A percentile compares a stretch with the other conserved stretches of the same genome.
These are phyloP conservation scores for Amphichorda felina DNA, from an alignment of 2,329 filamentous ascomycete genomes.

Conservation along the genomic window DNA sequence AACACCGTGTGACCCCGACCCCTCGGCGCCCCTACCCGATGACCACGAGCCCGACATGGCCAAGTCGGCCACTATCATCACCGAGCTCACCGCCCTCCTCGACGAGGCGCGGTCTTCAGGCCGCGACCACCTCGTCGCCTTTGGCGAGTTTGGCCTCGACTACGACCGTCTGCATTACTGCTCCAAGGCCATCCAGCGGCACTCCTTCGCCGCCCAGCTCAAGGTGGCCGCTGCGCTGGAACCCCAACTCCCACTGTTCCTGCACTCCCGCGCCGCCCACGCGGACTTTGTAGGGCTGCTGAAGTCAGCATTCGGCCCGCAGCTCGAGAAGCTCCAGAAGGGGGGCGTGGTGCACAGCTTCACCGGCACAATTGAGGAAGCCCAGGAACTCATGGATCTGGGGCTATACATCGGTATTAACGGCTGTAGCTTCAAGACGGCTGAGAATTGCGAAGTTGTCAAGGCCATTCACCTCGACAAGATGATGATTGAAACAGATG, in stretches of 20 bases:
- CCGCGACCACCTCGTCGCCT: constrained; percentile 49
- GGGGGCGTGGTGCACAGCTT: constrained; percentile 90
- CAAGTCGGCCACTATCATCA: constrained; percentile 37
- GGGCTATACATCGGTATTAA: constrained; percentile 92
- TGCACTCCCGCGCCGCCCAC: constrained; percentile 83
- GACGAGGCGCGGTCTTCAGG: constrained; percentile 38
- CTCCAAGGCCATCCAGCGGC: constrained; percentile 65
- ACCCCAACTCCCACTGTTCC: constrained; percentile 74
- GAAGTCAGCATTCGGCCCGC: constrained; percentile 40
- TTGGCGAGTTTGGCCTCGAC: constrained; percentile 93
- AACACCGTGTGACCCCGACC: constrained; percentile 40
- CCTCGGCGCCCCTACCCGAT: constrained; percentile 33
- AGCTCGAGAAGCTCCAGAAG: constrained; percentile 55
- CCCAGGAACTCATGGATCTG: constrained; percentile 65
- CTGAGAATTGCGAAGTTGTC: constrained; percentile 80
- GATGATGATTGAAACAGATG: constrained; percentile 92
- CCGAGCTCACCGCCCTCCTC: constrained; percentile 53
- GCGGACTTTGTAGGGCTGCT: constrained; percentile 71
- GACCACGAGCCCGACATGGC: constrained; percentile 30
- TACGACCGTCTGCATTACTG: constrained; percentile 86
- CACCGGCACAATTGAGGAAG: constrained; percentile 77
- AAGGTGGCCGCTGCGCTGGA: constrained; percentile 57
- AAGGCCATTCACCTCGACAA: constrained; percentile 64
- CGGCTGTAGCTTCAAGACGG: constrained; percentile 91
- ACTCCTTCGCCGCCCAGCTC: constrained; percentile 77